Evolutionary conservation across 1,284 basidiomycete species (phyloP).

Genomic region (Amylostereum chailletii): DNA sequence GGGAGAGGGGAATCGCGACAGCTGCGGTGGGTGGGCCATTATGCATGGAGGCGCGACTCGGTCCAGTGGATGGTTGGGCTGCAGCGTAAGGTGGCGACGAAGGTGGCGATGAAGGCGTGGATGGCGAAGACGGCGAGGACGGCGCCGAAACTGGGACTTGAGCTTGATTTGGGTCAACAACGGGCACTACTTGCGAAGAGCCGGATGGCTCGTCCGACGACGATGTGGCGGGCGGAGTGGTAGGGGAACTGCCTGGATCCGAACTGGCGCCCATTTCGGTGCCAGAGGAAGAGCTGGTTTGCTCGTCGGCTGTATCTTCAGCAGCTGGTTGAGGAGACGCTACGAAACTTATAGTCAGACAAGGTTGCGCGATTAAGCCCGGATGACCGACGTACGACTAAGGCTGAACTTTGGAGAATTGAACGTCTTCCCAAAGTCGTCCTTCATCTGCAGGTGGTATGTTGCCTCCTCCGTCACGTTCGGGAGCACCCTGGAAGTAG

Average conservation of each 20-base stretch:
- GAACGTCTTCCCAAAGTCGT: conserved; percentile 26
- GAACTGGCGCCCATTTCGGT: neutral
- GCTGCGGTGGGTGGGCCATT: conserved; percentile 28
- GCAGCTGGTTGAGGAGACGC: conserved; percentile 3
- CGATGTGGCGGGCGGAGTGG: neutral
- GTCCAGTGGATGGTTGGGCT: conserved; percentile 12
- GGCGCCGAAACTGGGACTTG: neutral
- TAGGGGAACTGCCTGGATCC: neutral
- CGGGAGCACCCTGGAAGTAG: conserved; percentile 22
- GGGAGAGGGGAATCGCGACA: conserved; percentile 35
- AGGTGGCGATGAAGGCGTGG: conserved; percentile 6
- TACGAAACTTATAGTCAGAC: neutral
- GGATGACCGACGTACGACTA: conserved; percentile 23
- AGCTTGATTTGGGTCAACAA: neutral
- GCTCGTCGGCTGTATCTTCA: neutral
- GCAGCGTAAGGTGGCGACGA: conserved; percentile 3
- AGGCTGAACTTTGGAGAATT: conserved; percentile 34
- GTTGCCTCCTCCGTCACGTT: conserved; percentile 18
- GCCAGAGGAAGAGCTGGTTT: neutral
- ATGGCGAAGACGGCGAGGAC: neutral
- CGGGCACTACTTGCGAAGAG: neutral
- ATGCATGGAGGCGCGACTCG: conserved; percentile 17
- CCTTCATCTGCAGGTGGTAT: conserved; percentile 32
- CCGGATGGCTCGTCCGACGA: neutral
- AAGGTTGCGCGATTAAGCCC: neutral